Evolutionary conservation across 139 green algal species (phyloP), one percentile per base, ranked within the genome.

Genomic region (Ettlia oleoabundans): DNA sequence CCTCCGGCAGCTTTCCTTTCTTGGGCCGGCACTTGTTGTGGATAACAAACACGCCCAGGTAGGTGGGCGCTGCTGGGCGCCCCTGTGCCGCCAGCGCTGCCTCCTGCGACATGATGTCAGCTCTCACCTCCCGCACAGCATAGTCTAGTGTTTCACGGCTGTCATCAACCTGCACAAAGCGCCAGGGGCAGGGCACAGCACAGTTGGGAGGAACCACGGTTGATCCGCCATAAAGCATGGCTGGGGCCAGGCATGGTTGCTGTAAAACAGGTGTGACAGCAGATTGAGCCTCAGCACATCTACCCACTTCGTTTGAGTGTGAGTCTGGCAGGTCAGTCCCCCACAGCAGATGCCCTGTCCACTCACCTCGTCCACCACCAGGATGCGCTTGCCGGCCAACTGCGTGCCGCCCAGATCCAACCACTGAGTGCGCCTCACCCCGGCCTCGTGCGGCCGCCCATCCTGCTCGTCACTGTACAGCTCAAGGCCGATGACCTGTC

Each of bases 1-100:
- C 58, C 58, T 58, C 61, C 4, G 75, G 75, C 75, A 81, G 58
- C 38, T 13, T 3, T 5, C 38, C 75, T 6, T 33, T 33, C 61
- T 81, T 81, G 1, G n/a, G 40, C 58, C 61, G 61, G 40, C 40
- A n/a, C 75, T 81, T 81, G 75, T 62, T 64, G 61, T 81, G 75
- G 40, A 81, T 47, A 2, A 81, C 61, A 81, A 73, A 81, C 40
- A 71, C 63, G 61, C 75, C 75, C 28, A 81, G 75, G 6, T 47
- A 38, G 4, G 74, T 43, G 51, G n/a, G 53, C 38, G 40, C 38
- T 28, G 32, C 40, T 18, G 40, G 28, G 58, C 10, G 40, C 19
- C 61, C 75, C 30, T 8, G 38, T 1, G 75, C 61, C 40, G 75
- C 75, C n/a, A 62, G 40, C 75, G 51, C 75, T 58, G 40, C 40